Evolutionary conservation across 2,329 filamentous ascomycete genomes (phyloP).

Genomic region (Fusarium redolens): DNA sequence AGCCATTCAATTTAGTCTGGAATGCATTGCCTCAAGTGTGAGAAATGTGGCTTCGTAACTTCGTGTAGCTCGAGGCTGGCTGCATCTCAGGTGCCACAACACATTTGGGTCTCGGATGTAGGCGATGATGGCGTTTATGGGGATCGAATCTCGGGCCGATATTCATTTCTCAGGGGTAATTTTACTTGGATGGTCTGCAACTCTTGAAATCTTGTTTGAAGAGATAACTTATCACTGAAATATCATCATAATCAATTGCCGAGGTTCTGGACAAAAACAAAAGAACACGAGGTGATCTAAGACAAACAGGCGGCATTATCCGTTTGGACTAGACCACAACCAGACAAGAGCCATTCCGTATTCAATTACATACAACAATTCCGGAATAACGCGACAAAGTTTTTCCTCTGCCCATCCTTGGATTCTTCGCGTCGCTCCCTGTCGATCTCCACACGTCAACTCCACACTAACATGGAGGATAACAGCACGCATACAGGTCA

Average conservation of each 20-base stretch:
- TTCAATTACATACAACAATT: neutral
- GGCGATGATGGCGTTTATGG: neutral
- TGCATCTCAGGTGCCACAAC: neutral
- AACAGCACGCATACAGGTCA: conserved; percentile 55
- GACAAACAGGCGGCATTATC: conserved; percentile 9
- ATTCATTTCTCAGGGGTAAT: neutral
- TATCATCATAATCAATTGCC: neutral
- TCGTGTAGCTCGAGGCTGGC: neutral
- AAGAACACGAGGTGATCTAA: neutral
- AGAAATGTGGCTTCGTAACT: conserved; percentile 6
- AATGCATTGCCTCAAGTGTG: neutral
- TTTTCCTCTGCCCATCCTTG: conserved; percentile 30
- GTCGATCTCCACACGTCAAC: conserved; percentile 41
- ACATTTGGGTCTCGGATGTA: neutral
- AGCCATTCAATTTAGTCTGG: neutral
- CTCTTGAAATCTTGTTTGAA: neutral
- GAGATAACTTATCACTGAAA: no score
- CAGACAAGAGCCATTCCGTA: neutral
- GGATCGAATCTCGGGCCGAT: neutral
- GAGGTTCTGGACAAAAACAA: neutral
- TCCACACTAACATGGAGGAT: conserved; percentile 49
- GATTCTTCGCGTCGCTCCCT: conserved; percentile 33
- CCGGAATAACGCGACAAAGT: conserved; percentile 32
- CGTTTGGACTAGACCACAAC: conserved; percentile 3
- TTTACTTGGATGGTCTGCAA: neutral